Percentiles rank a stretch among this genome's conserved stretches.
These are phyloP conservation scores for Aspergillus sclerotioniger DNA, from an alignment of 495 filamentous ascomycete genomes.

Conservation along the genomic window DNA sequence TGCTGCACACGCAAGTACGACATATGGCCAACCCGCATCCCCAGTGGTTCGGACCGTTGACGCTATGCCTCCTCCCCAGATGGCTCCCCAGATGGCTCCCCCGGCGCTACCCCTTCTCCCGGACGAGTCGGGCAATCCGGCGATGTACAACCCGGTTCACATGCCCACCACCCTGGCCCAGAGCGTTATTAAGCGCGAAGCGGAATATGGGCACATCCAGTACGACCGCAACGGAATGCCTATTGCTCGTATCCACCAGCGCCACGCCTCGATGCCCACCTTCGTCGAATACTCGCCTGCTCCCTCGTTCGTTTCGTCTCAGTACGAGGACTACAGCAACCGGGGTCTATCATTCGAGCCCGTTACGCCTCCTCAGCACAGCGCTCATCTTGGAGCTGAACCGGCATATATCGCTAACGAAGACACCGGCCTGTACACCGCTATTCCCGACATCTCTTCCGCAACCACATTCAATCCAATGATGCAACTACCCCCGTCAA, in stretches of 20 bases:
- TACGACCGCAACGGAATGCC: conserved; percentile 92
- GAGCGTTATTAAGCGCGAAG: conserved; percentile 77
- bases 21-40: conserved; percentile 78
- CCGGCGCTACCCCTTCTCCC: conserved; percentile 74
- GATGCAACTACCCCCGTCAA: conserved; percentile 88
- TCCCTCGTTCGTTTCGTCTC: conserved; percentile 94
- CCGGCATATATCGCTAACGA: conserved; percentile 97
- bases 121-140: conserved; percentile 76
- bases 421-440: conserved; percentile 91
- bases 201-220: conserved; percentile 70
- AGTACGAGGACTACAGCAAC: conserved; percentile 96
- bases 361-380: conserved; percentile 89
- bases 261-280: conserved; percentile 94
- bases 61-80: conserved; percentile 79
- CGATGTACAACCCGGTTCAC: conserved; percentile 66
- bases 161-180: conserved; percentile 61
- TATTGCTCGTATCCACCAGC: conserved; percentile 74
- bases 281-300: conserved; percentile 98
- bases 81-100: conserved; percentile 65
- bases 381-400: conserved; percentile 72
- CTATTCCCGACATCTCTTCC: conserved; percentile 76
- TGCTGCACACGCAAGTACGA: conserved; percentile 73
- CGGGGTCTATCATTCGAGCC: conserved; percentile 95
- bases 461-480: conserved; percentile 65
- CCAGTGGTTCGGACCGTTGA: conserved; percentile 88